These are phyloP conservation scores for Populus simonii DNA, from an alignment of 345 rosid species.

Conservation along the genomic window DNA sequence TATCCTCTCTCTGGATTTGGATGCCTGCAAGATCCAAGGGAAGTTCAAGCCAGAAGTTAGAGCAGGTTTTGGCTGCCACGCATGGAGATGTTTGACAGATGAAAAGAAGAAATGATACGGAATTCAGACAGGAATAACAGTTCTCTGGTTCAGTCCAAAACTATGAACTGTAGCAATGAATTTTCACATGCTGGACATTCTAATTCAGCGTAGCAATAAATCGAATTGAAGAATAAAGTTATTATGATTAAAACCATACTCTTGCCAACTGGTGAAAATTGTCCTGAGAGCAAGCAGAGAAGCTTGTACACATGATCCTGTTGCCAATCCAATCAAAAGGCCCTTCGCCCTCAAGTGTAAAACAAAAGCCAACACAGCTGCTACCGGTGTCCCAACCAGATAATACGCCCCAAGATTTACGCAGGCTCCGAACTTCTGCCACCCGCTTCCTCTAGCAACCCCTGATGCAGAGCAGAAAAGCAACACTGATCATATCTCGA, in stretches of 20 bases:
- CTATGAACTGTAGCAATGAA: neutral
- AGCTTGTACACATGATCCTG: conserved; percentile 19
- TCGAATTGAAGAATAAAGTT: neutral
- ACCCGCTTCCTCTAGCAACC: conserved; percentile 41
- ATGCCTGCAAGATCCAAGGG: conserved; percentile 8
- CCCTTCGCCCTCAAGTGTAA: conserved; percentile 23
- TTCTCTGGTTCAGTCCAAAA: neutral
- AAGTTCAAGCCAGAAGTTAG: neutral
- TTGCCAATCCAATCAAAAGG: conserved; percentile 32
- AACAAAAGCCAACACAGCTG: conserved; percentile 32
- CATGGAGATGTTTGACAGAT: neutral
- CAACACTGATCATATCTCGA: conserved; percentile 11
- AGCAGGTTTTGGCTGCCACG: neutral
- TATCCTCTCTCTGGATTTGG: conserved; percentile 17
- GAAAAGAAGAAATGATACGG: neutral
- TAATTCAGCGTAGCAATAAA: neutral
- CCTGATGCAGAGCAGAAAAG: no score
- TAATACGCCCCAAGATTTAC: conserved; percentile 41
- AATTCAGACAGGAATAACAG: neutral
- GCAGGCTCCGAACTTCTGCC: conserved; percentile 41
- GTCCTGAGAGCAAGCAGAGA: conserved; percentile 22
- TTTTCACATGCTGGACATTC: neutral
- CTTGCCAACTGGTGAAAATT: conserved; percentile 26
- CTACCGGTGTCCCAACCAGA: conserved; percentile 28
- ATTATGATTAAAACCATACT: conserved; percentile 16